phyloP scores from a whole-genome alignment of 345 rosid species.

The Gossypium thurberi region DNA sequence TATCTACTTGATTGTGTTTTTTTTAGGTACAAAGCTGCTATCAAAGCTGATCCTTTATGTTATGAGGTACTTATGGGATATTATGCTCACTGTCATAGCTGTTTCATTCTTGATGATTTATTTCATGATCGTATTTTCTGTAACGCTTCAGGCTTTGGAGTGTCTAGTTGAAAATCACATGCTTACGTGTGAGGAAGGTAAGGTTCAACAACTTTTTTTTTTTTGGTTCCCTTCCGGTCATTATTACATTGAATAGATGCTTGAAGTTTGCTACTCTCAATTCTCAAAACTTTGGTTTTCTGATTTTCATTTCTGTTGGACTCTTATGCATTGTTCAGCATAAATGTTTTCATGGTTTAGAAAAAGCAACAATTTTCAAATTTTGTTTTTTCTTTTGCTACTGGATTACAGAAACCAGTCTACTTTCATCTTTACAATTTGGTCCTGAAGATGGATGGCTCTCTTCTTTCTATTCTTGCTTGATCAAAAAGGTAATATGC shows the following conservation, averaged over 20 bases:
- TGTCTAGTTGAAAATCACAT: conserved; percentile 91
- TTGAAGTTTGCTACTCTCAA: neutral
- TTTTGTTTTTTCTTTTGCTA: neutral
- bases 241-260: neutral
- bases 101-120: conserved; percentile 1
- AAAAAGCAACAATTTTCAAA: neutral
- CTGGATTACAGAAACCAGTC: conserved; percentile 49
- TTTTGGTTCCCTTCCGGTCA: neutral
- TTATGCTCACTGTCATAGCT: neutral
- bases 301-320: neutral
- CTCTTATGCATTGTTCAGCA: neutral
- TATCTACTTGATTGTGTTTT: neutral
- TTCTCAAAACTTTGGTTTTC: neutral
- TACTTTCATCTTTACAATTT: conserved; percentile 77
- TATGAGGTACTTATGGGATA: conserved; percentile 59
- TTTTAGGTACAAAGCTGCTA: conserved; percentile 90
- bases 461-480: conserved; percentile 87
- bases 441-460: conserved; percentile 92
- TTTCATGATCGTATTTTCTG: conserved; percentile 7
- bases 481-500: conserved; percentile 65
- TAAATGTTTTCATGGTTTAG: neutral
- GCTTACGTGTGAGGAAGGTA: conserved; percentile 94
- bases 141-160: conserved; percentile 77
- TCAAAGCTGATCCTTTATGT: conserved; percentile 95
- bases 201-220: conserved; percentile 6